Evolutionary conservation across 2,329 filamentous ascomycete genomes (phyloP).

Genomic region (Lecanicillium sp.): DNA sequence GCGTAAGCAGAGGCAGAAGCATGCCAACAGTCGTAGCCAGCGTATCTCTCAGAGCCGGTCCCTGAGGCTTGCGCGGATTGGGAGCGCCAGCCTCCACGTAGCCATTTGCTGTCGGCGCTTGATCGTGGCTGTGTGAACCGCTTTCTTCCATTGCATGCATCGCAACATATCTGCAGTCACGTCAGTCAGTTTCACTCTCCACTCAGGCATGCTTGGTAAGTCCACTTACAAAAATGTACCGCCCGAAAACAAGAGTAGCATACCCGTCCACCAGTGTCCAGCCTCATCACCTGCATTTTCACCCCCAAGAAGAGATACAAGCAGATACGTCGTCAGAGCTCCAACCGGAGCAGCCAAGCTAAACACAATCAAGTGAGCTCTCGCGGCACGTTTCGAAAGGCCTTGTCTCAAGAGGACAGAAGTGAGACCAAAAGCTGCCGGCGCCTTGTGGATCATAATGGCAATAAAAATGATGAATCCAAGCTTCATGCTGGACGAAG

Average conservation of each 20-base stretch:
- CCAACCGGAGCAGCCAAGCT: slow-evolving; percentile 84
- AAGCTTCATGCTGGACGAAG: slow-evolving; percentile 62
- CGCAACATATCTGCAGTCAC: slow-evolving; percentile 67
- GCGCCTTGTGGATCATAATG: slow-evolving; percentile 96
- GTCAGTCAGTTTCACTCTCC: slow-evolving; percentile 10
- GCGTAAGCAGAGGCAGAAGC: slow-evolving; percentile 68
- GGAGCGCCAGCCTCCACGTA: slow-evolving; percentile 39
- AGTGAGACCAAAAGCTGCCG: slow-evolving; percentile 89
- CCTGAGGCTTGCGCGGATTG: slow-evolving; percentile 41
- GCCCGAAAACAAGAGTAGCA: slow-evolving; percentile 87
- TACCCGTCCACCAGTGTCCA: slow-evolving; percentile 82
- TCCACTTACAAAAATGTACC: slow-evolving; percentile 81
- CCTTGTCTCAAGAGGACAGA: slow-evolving; percentile 87
- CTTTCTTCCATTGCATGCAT: slow-evolving; percentile 98
- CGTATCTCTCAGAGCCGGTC: slow-evolving; percentile 59
- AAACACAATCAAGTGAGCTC: slow-evolving; percentile 82
- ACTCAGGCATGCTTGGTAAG: background rate
- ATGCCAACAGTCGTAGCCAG: slow-evolving; percentile 66
- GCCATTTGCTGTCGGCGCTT: slow-evolving; percentile 40
- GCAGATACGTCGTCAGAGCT: slow-evolving; percentile 72
- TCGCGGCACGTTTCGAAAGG: slow-evolving; percentile 73
- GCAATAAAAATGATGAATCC: slow-evolving; percentile 91
- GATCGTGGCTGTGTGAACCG: slow-evolving; percentile 41
- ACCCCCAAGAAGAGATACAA: slow-evolving; percentile 66
- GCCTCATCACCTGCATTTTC: slow-evolving; percentile 47